A percentile compares a stretch with the other conserved stretches of the same genome.
Conservation (phyloP, 2,329 filamentous ascomycete genomes). For the Curvularia verruculosa region DNA sequence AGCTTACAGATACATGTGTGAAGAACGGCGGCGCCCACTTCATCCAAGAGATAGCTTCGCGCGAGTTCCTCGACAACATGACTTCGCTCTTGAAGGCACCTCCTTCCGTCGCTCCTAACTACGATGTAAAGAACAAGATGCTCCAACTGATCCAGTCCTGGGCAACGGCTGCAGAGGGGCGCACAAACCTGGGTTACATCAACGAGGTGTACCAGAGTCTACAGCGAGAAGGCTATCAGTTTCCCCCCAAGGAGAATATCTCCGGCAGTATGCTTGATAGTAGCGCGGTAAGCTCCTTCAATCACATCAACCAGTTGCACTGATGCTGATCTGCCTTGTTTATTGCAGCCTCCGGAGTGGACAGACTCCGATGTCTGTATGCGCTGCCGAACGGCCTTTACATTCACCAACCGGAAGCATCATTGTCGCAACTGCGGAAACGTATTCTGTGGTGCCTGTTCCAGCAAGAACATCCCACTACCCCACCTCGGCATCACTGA, state of each 20-base stretch:
- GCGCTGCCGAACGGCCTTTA: slow-evolving; percentile 93
- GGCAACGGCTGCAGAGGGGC: slow-evolving; percentile 86
- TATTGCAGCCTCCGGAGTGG: slow-evolving; percentile 86
- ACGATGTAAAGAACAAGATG: slow-evolving; percentile 87
- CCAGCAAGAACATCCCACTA: slow-evolving; percentile 82
- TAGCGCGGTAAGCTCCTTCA: slow-evolving; percentile 72
- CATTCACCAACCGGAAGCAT: slow-evolving; percentile 97
- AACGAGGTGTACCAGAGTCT: slow-evolving; percentile 83
- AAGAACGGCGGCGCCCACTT: slow-evolving; percentile 98
- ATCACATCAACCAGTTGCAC: background rate
- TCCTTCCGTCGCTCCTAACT: slow-evolving; percentile 74
- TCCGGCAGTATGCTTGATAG: slow-evolving; percentile 98
- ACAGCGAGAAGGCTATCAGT: slow-evolving; percentile 84
- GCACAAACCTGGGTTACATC: slow-evolving; percentile 83
- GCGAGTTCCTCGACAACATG: slow-evolving; percentile 98
- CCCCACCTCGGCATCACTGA: slow-evolving; percentile 92
- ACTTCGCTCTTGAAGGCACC: slow-evolving; percentile 86
- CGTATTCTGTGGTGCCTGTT: slow-evolving; percentile 95
- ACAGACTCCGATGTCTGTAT: slow-evolving; percentile 97
- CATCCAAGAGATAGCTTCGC: slow-evolving; percentile 89
- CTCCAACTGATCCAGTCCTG: slow-evolving; percentile 92
- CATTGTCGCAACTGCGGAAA: slow-evolving; percentile 98
- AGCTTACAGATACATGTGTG: slow-evolving; percentile 96
- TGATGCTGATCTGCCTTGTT: slow-evolving; percentile 5
- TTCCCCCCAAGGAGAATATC: slow-evolving; percentile 84